A percentile compares a stretch with the other conserved stretches of the same genome.
Conservation (phyloP, 1,139 yeast genomes). For the Kodamaea sp. region DNA sequence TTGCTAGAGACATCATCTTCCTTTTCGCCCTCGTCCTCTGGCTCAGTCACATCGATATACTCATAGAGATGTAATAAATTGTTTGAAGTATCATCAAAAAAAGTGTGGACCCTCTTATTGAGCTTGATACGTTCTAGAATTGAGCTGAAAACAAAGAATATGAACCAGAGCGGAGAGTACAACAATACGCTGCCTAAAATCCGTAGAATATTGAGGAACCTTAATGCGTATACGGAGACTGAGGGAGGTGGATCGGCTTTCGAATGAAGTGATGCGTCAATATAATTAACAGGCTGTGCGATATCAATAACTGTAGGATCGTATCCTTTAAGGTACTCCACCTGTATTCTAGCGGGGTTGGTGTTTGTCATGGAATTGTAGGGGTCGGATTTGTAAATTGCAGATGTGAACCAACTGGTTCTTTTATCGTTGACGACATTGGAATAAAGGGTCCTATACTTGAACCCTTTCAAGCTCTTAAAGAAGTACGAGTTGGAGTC, state of each 20-base stretch:
- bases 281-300: constrained; percentile 30
- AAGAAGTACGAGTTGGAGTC: constrained; percentile 60
- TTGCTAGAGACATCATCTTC: constrained; percentile 1
- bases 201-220: constrained; percentile 40
- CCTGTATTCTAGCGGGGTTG: constrained; percentile 37
- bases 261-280: not conserved
- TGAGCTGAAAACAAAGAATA: constrained; percentile 49
- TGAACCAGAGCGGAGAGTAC: constrained; percentile 55
- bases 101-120: constrained; percentile 31
- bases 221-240: not conserved
- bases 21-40: constrained; percentile 11
- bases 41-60: constrained; percentile 9
- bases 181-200: constrained; percentile 43
- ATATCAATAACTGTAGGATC: constrained; percentile 56
- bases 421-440: constrained; percentile 78
- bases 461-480: constrained; percentile 55
- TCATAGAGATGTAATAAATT: constrained; percentile 34
- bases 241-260: not conserved
- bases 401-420: constrained; percentile 81
- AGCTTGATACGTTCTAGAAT: constrained; percentile 42
- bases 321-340: constrained; percentile 52
- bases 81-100: constrained; percentile 31
- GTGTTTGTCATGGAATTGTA: constrained; percentile 46
- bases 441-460: constrained; percentile 60
- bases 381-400: constrained; percentile 67